These are phyloP conservation scores for Neurospora sp. DNA, from an alignment of 2,329 filamentous ascomycete genomes.

Conservation along the genomic window DNA sequence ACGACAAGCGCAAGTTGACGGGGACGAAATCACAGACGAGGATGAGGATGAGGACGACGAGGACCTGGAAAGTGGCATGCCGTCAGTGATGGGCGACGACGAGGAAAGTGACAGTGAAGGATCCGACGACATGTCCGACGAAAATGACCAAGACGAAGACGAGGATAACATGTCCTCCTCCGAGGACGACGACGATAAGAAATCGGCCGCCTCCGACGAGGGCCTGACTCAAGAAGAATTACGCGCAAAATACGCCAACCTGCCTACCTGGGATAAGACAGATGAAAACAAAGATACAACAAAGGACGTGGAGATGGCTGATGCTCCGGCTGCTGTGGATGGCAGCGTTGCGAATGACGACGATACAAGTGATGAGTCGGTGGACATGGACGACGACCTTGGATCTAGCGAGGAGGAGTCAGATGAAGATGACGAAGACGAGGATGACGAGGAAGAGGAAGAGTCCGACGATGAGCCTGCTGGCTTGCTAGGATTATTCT, in stretches of 20 bases:
- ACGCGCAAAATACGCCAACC: constrained; percentile 55
- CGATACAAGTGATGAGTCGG: constrained; percentile 53
- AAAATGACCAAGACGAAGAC: constrained; percentile 29
- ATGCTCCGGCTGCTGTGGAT: constrained; percentile 11
- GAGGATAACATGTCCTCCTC: constrained; percentile 51
- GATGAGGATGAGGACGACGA: constrained; percentile 33
- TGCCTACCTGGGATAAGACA: constrained; percentile 37
- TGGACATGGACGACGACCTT: constrained; percentile 59
- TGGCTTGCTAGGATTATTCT: constrained; percentile 47
- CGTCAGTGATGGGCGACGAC: constrained; percentile 30
- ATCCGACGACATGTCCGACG: constrained; percentile 20
- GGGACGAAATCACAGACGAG: constrained; percentile 36
- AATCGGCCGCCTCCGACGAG: constrained; percentile 47
- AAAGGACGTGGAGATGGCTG: constrained; percentile 14
- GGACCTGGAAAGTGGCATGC: constrained; percentile 19
- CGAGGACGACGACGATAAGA: constrained; percentile 52
- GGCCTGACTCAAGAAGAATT: constrained; percentile 60
- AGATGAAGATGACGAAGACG: constrained; percentile 32
- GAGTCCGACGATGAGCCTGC: constrained; percentile 32
- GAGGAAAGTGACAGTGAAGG: constrained; percentile 18
- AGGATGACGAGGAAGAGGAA: constrained; percentile 33
- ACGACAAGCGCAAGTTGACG: constrained; percentile 43
- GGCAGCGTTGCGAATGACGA: constrained; percentile 23
- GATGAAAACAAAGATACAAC: constrained; percentile 19
- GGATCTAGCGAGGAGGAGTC: constrained; percentile 43